Conservation (phyloP, 1,284 basidiomycete genomes). For the Sanghuangporus baumii region DNA sequence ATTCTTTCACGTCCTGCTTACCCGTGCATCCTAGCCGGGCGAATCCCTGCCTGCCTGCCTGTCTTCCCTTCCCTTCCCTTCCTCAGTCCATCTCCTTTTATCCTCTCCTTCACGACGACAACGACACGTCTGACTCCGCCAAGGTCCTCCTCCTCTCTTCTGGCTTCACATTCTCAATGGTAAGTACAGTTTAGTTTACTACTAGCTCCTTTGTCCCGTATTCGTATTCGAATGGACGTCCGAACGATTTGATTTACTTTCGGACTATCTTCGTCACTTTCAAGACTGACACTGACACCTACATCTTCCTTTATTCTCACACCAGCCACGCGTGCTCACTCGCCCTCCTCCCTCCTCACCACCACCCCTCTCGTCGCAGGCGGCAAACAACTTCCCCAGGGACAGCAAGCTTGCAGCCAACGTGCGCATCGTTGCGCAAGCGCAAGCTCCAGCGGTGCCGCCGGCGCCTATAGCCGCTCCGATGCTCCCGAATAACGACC, state of each 20-base stretch:
- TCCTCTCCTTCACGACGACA: not conserved
- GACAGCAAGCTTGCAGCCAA: no score
- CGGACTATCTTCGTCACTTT: not conserved
- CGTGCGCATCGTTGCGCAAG: not conserved
- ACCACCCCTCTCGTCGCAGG: not conserved
- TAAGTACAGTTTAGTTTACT: not conserved
- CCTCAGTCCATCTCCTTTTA: not conserved
- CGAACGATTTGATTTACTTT: not conserved
- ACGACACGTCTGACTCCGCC: not conserved
- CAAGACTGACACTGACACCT: not conserved
- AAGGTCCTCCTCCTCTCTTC: not conserved
- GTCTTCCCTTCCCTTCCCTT: not conserved
- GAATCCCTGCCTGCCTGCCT: not conserved
- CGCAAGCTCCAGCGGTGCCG: not conserved
- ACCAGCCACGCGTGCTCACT: slow-evolving; percentile 18
- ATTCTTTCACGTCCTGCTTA: not conserved
- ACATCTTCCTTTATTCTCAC: not conserved
- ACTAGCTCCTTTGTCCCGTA: not conserved
- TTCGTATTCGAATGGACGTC: not conserved
- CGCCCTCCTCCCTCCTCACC: slow-evolving; percentile 15
- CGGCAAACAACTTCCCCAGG: not conserved
- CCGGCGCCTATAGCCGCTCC: not conserved
- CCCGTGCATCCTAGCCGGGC: not conserved
- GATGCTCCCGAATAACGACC: slow-evolving; percentile 62
- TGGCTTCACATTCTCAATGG: not conserved